phyloP scores from a whole-genome alignment of 1,139 yeast species.

The Hyphopichia khmerensis region DNA sequence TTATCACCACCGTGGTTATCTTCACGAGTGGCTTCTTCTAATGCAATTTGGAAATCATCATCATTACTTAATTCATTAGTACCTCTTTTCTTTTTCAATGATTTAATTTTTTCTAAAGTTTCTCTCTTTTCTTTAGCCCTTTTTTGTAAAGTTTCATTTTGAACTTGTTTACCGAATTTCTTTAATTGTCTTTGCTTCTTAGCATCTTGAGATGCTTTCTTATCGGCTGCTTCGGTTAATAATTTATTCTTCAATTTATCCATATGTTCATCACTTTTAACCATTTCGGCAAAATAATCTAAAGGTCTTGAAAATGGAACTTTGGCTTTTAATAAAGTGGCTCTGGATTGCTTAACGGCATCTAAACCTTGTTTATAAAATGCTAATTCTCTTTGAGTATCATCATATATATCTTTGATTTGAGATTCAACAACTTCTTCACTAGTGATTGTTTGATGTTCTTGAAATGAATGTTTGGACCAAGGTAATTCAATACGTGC shows the following conservation, averaged over 20 bases:
- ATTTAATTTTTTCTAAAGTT: conserved; percentile 84
- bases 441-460: conserved; percentile 75
- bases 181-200: conserved; percentile 91
- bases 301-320: conserved; percentile 90
- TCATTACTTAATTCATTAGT: conserved; percentile 66
- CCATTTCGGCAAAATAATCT: conserved; percentile 98
- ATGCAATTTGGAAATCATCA: conserved; percentile 68
- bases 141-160: conserved; percentile 87
- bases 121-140: conserved; percentile 94
- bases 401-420: conserved; percentile 90
- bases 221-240: conserved; percentile 81
- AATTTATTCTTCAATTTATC: conserved; percentile 83
- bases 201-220: conserved; percentile 91
- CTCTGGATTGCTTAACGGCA: conserved; percentile 76
- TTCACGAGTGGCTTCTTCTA: conserved; percentile 79
- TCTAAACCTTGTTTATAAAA: conserved; percentile 91
- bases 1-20: conserved; percentile 34
- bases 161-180: conserved; percentile 98
- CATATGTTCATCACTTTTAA: conserved; percentile 97
- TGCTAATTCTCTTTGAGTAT: conserved; percentile 69
- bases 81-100: conserved; percentile 83
- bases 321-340: conserved; percentile 60
- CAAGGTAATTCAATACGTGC: conserved; percentile 72
- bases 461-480: conserved; percentile 70
- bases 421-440: conserved; percentile 57